Evolutionary conservation across 1,284 basidiomycete genomes (phyloP).

Genomic region (Trichosporon sp.): DNA sequence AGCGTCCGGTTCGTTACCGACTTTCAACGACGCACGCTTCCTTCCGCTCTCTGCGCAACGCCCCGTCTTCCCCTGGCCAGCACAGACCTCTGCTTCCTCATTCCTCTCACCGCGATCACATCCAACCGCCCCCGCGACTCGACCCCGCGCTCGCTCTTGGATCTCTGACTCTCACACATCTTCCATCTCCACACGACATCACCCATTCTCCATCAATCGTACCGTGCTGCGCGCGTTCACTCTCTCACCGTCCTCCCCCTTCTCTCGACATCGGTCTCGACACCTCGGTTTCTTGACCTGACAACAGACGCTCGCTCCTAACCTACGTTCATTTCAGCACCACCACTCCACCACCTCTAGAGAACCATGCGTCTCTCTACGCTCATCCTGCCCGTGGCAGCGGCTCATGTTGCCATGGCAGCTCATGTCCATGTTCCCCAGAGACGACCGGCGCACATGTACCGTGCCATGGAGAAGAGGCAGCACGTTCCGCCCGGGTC

Average conservation of each 20-base stretch:
- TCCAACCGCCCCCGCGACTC: not conserved
- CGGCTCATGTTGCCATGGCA: not conserved
- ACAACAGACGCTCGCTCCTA: not conserved
- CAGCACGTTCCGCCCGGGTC: not conserved
- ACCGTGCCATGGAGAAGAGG: not conserved
- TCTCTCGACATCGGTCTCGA: not conserved
- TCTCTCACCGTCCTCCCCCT: not conserved
- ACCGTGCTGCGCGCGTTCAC: not conserved
- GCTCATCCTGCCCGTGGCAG: not conserved
- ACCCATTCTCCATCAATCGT: not conserved
- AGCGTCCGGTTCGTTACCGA: not conserved
- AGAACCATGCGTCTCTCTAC: constrained; percentile 6
- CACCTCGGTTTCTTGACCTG: not conserved
- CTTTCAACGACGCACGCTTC: not conserved
- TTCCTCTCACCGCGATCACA: not conserved
- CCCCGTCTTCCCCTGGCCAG: not conserved
- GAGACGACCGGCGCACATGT: not conserved
- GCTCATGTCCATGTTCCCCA: not conserved
- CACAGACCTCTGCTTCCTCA: not conserved
- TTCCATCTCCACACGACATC: not conserved
- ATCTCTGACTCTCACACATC: not conserved
- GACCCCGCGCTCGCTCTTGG: not conserved
- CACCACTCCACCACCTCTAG: not conserved
- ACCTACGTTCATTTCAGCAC: not conserved
- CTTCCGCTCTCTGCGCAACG: not conserved